Conservation (phyloP, 495 filamentous ascomycete species). For the Cercophora scortea region DNA sequence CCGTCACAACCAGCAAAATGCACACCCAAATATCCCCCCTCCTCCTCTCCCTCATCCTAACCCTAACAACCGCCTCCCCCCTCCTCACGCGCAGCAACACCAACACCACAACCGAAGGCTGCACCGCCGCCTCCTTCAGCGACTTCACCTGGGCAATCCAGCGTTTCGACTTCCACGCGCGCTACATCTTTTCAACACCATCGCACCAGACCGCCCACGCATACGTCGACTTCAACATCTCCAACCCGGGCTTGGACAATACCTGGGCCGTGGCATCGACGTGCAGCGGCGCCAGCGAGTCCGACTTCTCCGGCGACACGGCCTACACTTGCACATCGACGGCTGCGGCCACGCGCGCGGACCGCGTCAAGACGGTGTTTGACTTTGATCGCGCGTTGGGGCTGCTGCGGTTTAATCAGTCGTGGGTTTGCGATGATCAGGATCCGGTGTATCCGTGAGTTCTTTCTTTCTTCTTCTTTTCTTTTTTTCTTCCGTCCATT, state of each 20-base stretch:
- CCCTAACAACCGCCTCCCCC: constrained; percentile 4
- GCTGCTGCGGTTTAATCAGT: constrained; percentile 31
- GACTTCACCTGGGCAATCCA: constrained; percentile 27
- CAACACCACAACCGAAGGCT: constrained; percentile 7
- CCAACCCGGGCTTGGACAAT: constrained; percentile 26
- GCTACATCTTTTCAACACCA: constrained; percentile 34
- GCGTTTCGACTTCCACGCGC: constrained; percentile 31
- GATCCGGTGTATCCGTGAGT: constrained; percentile 33
- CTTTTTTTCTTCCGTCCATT: background rate
- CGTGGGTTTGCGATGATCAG: constrained; percentile 31
- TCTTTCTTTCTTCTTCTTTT: background rate
- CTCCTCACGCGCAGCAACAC: background rate
- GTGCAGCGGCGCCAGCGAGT: constrained; percentile 31
- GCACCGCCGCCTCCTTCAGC: constrained; percentile 22
- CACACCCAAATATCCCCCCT: background rate
- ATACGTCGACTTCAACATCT: constrained; percentile 33
- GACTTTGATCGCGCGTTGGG: constrained; percentile 23
- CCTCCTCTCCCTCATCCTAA: constrained; percentile 4
- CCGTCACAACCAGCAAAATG: background rate
- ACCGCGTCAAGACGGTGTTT: constrained; percentile 12
- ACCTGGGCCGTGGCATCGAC: constrained; percentile 10
- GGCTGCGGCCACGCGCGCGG: too few relatives aligned
- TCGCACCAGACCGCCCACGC: constrained; percentile 38
- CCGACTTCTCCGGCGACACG: constrained; percentile 39
- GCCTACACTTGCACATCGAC: constrained; percentile 25